Evolutionary conservation across 768 basidiomycete species (phyloP), one percentile per base, ranked within the genome.

Genomic region (Lactifluus subvellereus): DNA sequence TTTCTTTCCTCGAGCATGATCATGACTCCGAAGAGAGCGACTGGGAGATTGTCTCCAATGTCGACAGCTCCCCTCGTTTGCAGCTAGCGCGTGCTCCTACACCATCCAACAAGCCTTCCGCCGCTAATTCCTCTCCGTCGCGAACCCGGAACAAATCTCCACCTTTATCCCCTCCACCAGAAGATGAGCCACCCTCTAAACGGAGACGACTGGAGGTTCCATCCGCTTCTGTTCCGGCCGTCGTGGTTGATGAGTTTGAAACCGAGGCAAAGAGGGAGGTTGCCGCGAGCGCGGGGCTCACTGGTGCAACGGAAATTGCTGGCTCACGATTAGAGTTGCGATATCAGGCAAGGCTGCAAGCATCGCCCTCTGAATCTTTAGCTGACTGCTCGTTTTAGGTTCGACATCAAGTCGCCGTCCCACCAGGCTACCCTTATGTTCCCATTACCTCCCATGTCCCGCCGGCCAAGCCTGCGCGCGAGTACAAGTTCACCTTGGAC

Each of bases 401-500:
- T 62, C 84, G 94, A 45, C 94, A 97, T 72, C 90, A 97, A 86
- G 97, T 99, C 43, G 94, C 94, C 7, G 86, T 98, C 16, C 97
- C 97, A 8, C 87, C 91, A 22, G 87, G 88, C 32, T 98, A 95
- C 74, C 84, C 86, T 70, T 98, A 98, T 74, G 73, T 88, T 49
- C 89, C 96, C 2, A 97, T 98, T 64, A 85, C 89, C 18, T 82
- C 91, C 71, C 94, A 99, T 73, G 82, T 90, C n/a, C 89, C 95
- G 14, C 90, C 91, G 14, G 81, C 87, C 55, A 94, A 95, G 70
- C 94, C 95, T 0, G 94, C 86, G 54, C 84, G 92, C 57, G 87
- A 89, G 71, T 99, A 98, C 80, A 94, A 94, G 66, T 99, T 99
- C 78, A 89, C 86, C 51, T 82, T 99, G 56, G 97, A 99, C 76